Conservation (phyloP, 2,329 filamentous ascomycete species). For the Periconia sp. region DNA sequence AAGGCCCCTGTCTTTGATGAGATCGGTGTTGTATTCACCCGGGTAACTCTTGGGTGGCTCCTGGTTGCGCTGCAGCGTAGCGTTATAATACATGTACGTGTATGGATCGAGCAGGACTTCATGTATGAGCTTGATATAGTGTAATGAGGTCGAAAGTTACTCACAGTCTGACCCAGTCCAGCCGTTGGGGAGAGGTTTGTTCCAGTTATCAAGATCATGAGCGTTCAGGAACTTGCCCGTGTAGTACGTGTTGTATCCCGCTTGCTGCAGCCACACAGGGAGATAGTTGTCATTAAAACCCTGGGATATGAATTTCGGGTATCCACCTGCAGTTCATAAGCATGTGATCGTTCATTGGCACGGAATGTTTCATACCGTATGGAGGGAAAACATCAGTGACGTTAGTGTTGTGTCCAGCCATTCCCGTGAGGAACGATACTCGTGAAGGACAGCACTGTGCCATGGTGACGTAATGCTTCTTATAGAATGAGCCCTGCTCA, state of each 20-base stretch:
- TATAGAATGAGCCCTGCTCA: conserved; percentile 61
- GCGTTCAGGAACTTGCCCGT: conserved; percentile 70
- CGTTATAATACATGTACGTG: conserved; percentile 69
- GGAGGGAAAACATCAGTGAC: conserved; percentile 61
- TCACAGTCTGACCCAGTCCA: conserved; percentile 51
- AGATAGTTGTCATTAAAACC: conserved; percentile 68
- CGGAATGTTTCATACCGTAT: conserved; percentile 40
- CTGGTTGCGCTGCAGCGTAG: conserved; percentile 62
- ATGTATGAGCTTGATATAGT: conserved; percentile 37
- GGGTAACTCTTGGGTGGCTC: conserved; percentile 58
- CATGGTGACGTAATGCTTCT: conserved; percentile 65
- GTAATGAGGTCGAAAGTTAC: neutral
- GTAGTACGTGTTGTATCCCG: conserved; percentile 70
- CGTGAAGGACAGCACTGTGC: conserved; percentile 68
- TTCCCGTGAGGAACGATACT: conserved; percentile 65
- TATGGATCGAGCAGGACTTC: conserved; percentile 61
- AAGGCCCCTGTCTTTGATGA: conserved; percentile 61
- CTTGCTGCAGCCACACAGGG: conserved; percentile 67
- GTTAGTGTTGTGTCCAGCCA: conserved; percentile 69
- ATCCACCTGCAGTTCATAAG: conserved; percentile 45
- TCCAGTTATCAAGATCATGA: conserved; percentile 62
- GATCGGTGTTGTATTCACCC: conserved; percentile 58
- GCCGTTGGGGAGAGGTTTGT: conserved; percentile 57
- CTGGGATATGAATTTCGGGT: conserved; percentile 65
- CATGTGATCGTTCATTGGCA: conserved; percentile 20